Conservation (phyloP, 306 rosid genomes). For the Vigna mungo region DNA sequence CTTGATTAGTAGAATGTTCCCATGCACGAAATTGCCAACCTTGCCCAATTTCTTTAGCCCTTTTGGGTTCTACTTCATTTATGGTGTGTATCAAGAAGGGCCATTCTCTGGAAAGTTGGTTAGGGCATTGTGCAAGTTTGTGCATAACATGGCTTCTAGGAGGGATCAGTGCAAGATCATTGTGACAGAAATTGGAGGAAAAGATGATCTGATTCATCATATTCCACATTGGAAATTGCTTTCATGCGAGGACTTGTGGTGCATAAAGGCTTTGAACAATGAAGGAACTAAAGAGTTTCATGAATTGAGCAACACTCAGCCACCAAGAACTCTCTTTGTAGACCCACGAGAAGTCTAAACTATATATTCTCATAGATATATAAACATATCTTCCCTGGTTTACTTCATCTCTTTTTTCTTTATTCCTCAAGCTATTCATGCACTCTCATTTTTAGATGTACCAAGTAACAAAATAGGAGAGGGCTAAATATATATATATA, state of each 20-base stretch:
- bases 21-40: constrained; percentile 64
- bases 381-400: neutral
- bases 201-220: constrained; percentile 53
- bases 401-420: too few species aligned
- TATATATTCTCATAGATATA: neutral
- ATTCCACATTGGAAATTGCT: constrained; percentile 80
- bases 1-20: constrained; percentile 62
- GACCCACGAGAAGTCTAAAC: constrained; percentile 80
- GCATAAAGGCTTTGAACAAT: constrained; percentile 69
- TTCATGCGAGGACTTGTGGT: constrained; percentile 81
- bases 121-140: constrained; percentile 59
- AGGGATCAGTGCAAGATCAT: constrained; percentile 59
- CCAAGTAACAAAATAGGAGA: too few species aligned
- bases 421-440: too few species aligned
- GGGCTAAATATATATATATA: too few species aligned
- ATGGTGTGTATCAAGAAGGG: constrained; percentile 71
- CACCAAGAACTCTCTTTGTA: constrained; percentile 71
- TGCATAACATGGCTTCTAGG: constrained; percentile 69
- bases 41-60: constrained; percentile 68
- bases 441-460: too few species aligned
- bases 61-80: constrained; percentile 81
- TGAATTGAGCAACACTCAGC: constrained; percentile 54
- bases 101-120: constrained; percentile 67
- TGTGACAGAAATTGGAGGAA: constrained; percentile 70
- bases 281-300: constrained; percentile 38